phyloP scores from a whole-genome alignment of 495 filamentous ascomycete genomes.

The Annulohypoxylon moriforme region DNA sequence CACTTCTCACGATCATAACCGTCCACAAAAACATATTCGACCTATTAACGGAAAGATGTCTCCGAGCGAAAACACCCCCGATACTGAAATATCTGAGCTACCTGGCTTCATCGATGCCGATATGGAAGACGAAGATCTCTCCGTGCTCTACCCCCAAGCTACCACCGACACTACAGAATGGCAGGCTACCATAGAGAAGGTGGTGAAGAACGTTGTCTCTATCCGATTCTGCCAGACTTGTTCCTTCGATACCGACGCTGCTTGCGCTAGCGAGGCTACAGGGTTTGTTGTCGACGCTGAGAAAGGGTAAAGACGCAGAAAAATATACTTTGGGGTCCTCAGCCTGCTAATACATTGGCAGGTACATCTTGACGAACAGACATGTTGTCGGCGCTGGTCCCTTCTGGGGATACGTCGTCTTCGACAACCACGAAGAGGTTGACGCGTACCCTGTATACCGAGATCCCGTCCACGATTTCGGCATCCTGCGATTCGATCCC shows the following conservation, averaged over 20 bases:
- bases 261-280: conserved; percentile 92
- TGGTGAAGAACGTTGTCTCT: conserved; percentile 92
- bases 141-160: conserved; percentile 54
- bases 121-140: conserved; percentile 51
- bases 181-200: conserved; percentile 94
- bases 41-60: conserved; percentile 58
- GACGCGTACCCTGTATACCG: conserved; percentile 98
- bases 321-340: conserved; percentile 24
- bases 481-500: conserved; percentile 94
- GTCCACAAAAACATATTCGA: conserved; percentile 63
- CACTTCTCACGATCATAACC: conserved; percentile 53
- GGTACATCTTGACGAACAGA: conserved; percentile 83
- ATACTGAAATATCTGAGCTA: conserved; percentile 45
- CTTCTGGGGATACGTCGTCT: conserved; percentile 97
- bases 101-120: conserved; percentile 47
- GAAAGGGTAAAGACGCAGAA: conserved; percentile 70
- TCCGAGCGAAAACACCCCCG: conserved; percentile 61
- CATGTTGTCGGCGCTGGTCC: conserved; percentile 97
- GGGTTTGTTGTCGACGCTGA: conserved; percentile 98
- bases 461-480: conserved; percentile 98
- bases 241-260: conserved; percentile 95
- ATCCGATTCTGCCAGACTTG: conserved; percentile 99
- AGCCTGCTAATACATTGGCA: conserved; percentile 53
- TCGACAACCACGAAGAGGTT: conserved; percentile 98
- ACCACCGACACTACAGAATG: conserved; percentile 91